Conservation (phyloP, 2,329 filamentous ascomycete species). For the Neonectria hederae region DNA sequence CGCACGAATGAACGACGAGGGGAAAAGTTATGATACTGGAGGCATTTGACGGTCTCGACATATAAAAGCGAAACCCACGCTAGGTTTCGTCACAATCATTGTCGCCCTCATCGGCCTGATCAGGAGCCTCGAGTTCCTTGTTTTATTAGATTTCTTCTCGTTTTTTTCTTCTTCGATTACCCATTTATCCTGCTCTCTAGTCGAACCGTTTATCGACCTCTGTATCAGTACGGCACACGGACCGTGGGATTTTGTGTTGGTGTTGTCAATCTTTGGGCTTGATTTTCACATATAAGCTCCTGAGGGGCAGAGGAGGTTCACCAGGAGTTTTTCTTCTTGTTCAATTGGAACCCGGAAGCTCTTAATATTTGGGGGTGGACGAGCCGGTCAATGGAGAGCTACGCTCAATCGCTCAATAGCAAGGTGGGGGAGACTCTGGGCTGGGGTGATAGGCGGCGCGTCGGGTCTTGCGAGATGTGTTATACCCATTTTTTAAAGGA, state of each 20-base stretch:
- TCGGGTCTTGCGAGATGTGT: constrained; percentile 40
- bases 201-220: constrained; percentile 14
- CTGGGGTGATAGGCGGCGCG: constrained; percentile 2
- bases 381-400: constrained; percentile 20
- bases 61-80: constrained; percentile 22
- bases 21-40: constrained; percentile 39
- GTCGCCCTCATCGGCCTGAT: constrained; percentile 17
- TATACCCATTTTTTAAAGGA: constrained; percentile 46
- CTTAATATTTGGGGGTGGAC: constrained; percentile 35
- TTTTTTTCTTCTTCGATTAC: constrained; percentile 19
- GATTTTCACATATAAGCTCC: constrained; percentile 26
- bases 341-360: constrained; percentile 29
- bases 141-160: constrained; percentile 34
- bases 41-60: constrained; percentile 26
- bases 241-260: constrained; percentile 18
- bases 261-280: constrained; percentile 23
- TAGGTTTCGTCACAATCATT: constrained; percentile 19
- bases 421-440: not conserved
- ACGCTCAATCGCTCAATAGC: constrained; percentile 8
- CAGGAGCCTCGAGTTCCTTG: constrained; percentile 27
- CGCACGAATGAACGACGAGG: constrained; percentile 40
- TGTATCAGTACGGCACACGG: constrained; percentile 32
- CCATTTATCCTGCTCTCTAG: constrained; percentile 24
- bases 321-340: constrained; percentile 31
- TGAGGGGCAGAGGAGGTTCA: constrained; percentile 14